Evolutionary conservation across 2,329 filamentous ascomycete genomes (phyloP).

Genomic region (Sporothrix inflata): DNA sequence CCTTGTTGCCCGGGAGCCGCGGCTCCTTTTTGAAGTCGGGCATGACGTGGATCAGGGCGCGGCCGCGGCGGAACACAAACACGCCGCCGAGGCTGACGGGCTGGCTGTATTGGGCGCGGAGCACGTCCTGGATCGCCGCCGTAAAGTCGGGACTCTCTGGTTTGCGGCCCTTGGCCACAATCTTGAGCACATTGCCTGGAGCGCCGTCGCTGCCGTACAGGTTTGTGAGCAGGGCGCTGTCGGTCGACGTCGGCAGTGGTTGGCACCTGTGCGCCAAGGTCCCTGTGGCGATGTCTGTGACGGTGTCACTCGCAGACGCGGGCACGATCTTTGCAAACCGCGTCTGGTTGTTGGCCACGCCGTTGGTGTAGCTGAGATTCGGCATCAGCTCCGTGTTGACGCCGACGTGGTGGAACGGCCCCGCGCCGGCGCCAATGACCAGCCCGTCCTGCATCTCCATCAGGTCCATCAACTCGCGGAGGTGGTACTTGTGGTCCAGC

Average conservation of each 20-base stretch:
- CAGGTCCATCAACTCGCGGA: slow-evolving; percentile 27
- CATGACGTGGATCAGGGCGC: slow-evolving; percentile 49
- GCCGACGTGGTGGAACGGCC: slow-evolving; percentile 30
- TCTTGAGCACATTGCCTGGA: slow-evolving; percentile 43
- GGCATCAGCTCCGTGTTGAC: slow-evolving; percentile 31
- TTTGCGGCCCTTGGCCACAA: slow-evolving; percentile 41
- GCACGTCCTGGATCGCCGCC: slow-evolving; percentile 40
- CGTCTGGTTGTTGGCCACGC: slow-evolving; percentile 30
- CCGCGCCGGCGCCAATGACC: slow-evolving; percentile 32
- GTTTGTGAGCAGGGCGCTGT: slow-evolving; percentile 49
- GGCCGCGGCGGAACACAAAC: slow-evolving; percentile 46
- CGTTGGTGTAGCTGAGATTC: slow-evolving; percentile 29
- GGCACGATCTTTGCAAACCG: slow-evolving; percentile 31
- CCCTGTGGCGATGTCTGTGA: slow-evolving; percentile 21
- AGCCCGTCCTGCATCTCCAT: slow-evolving; percentile 30
- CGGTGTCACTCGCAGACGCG: neutral
- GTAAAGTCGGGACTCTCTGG: slow-evolving; percentile 41
- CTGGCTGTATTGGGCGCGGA: slow-evolving; percentile 39
- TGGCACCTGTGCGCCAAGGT: neutral
- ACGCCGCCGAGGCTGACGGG: slow-evolving; percentile 47
- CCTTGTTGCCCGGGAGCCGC: slow-evolving; percentile 37
- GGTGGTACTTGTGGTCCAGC: slow-evolving; percentile 28
- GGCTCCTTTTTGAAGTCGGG: slow-evolving; percentile 46
- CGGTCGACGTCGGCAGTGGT: slow-evolving; percentile 36
- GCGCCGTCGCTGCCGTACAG: slow-evolving; percentile 45